phyloP scores from a whole-genome alignment of 768 basidiomycete species.

The Mycena albidolilacea region DNA sequence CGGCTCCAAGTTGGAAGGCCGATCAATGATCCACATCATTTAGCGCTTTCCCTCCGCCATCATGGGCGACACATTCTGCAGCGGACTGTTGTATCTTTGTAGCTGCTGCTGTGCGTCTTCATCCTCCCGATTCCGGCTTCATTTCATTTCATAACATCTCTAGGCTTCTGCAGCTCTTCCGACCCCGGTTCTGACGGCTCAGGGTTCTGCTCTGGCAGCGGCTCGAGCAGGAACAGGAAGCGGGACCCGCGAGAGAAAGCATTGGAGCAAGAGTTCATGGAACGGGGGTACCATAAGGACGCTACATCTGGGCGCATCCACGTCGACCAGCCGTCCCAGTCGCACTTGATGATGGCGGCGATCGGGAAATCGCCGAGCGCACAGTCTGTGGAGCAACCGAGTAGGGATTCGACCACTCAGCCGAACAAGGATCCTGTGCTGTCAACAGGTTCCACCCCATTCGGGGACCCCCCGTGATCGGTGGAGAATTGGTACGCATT shows the following conservation, averaged over 20 bases:
- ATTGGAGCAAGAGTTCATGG: constrained; percentile 33
- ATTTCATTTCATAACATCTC: no score
- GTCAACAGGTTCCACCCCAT: not conserved
- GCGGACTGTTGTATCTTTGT: constrained; percentile 28
- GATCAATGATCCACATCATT: not conserved
- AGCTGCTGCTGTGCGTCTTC: constrained; percentile 27
- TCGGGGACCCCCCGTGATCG: constrained; percentile 2
- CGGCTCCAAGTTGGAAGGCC: no score
- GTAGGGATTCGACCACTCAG: not conserved
- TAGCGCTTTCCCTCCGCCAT: not conserved
- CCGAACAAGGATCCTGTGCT: not conserved
- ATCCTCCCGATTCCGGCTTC: not conserved
- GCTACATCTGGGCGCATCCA: constrained; percentile 23
- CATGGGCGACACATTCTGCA: constrained; percentile 36
- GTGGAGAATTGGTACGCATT: not conserved
- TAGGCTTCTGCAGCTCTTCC: constrained; percentile 29
- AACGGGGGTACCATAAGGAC: constrained; percentile 23
- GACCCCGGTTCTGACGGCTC: constrained; percentile 36
- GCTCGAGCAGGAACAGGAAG: constrained; percentile 7
- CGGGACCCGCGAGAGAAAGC: constrained; percentile 35
- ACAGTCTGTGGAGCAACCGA: not conserved
- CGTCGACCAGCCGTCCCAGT: constrained; percentile 28
- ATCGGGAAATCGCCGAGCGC: constrained; percentile 4
- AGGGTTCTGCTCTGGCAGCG: constrained; percentile 22
- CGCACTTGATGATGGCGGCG: constrained; percentile 26